These are phyloP conservation scores for Lophiotrema nucula DNA, from an alignment of 495 filamentous ascomycete species.

Conservation along the genomic window DNA sequence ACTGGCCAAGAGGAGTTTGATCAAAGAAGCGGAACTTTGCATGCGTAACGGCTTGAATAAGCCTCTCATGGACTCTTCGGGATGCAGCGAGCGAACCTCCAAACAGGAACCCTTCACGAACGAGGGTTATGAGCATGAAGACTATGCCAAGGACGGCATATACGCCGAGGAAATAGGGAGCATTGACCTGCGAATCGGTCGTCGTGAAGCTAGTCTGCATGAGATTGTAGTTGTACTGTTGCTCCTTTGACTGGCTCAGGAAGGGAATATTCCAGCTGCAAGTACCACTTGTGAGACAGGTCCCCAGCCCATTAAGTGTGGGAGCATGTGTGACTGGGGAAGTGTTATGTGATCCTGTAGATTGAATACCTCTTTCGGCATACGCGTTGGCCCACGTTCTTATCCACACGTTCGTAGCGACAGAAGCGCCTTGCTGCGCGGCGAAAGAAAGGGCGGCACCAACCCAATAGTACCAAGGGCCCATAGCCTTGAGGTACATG, in stretches of 20 bases:
- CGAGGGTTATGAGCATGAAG: slow-evolving; percentile 72
- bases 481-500: slow-evolving; percentile 87
- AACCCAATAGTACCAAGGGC: slow-evolving; percentile 91
- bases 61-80: slow-evolving; percentile 72
- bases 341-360: slow-evolving; percentile 26
- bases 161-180: slow-evolving; percentile 76
- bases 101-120: slow-evolving; percentile 84
- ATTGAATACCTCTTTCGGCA: slow-evolving; percentile 31
- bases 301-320: slow-evolving; percentile 35
- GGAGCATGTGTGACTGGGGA: slow-evolving; percentile 42
- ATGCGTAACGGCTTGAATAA: slow-evolving; percentile 77
- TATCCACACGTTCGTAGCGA: slow-evolving; percentile 92
- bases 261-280: slow-evolving; percentile 46
- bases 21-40: slow-evolving; percentile 98
- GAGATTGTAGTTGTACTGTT: slow-evolving; percentile 12
- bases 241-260: slow-evolving; percentile 1
- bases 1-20: slow-evolving; percentile 89
- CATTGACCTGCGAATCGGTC: slow-evolving; percentile 60
- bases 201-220: slow-evolving; percentile 19
- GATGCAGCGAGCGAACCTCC: slow-evolving; percentile 89
- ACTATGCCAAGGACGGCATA: slow-evolving; percentile 76
- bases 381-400: slow-evolving; percentile 80
- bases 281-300: slow-evolving; percentile 42
- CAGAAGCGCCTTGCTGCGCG: slow-evolving; percentile 75
- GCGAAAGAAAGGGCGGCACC: slow-evolving; percentile 69